Evolutionary conservation across 1,284 basidiomycete genomes (phyloP), one percentile per base, ranked within the genome.

Genomic region (Leccinum holopus): DNA sequence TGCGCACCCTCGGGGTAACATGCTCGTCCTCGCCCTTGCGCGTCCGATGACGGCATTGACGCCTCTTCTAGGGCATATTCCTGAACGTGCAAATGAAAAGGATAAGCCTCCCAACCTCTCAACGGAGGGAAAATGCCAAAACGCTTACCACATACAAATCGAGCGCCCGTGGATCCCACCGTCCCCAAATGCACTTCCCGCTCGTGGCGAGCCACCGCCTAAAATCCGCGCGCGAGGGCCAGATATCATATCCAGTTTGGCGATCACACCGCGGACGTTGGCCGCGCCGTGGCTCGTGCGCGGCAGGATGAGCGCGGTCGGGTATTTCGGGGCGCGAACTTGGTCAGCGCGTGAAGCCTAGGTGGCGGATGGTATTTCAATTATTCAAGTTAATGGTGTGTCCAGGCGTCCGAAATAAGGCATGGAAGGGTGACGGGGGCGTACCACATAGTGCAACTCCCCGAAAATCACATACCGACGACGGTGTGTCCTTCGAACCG

Each of bases 391-490:
- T 25, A n/a, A 16, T 32, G 30, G 30, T 55, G 18, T 12, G 30
- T 54, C 5, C 25, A 53, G 52, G 30, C 16, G 30, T 47, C 52
- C 2, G 6, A 30, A 53, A 14, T 18, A 25, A 32, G 11, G 32
- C 9, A 18, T 18, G 30, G 14, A 2, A 55, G 6, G 18, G 32
- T 11, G 11, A 18, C 18, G 18, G 53, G 53, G 16, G 28, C 64
- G 14, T 63, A 72, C 75, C 72, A 74, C 3, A 60, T 57, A 3
- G 72, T 75, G 18, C 72, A 74, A 10, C 73, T 63, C 3, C 73
- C 72, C 3, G 72, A 76, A 49, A 76, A 71, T 2, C 58, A 69
- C 37, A 74, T 57, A 3, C 68, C 73, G 12, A 74, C 60, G 18
- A 76, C 1, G 8, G 35, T 49, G 39, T 73, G 72, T 3, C 65